Base-by-base conservation (phyloP, 106 monocot species). In the Chionographis japonica region DNA sequence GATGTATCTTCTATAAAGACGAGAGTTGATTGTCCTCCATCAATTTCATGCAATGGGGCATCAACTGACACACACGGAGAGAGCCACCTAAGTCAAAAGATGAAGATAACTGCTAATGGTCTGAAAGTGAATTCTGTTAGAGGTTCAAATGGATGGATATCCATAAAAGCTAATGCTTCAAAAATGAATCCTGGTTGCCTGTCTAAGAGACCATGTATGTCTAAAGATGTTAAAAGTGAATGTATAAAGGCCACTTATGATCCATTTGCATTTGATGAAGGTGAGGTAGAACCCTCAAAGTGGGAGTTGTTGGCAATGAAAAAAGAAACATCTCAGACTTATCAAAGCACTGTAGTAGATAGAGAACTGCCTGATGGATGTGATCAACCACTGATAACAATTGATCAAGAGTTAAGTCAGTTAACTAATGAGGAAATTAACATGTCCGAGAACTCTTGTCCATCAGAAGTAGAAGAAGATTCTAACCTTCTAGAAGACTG, bases 251-350 rank as follows among this genome's bases (percentile, higher is more conserved):
- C 70, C 52, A 37, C 27, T 17, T 73, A 27, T 74, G 92, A 93
- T 72, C 92, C 92, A 36, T 93, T 88, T 84, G 91, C 83, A 58
- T 95, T 95, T 82, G 88, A 91, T 79, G 93, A 86, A 75, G 85
- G 79, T 50, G 81, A 91, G 8, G 67, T 75, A 54, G 68, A 74
- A 61, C 86, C 88, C 16, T 86, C 91, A 69, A 93, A 93, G 67
- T 88, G 91, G 91, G 95, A 88, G 52, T 61, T 67, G 63, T 58
- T 78, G 54, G 68, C 77, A 74, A 75, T 49, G 61, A 92, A 78
- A 62, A 81, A 81, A 39, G 85, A 82, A 56, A 16, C 59, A 66
- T 15, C 57, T 54, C 66, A 75, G 51, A 76, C 59, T 36, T 55
- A 40, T 68, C 59, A 17, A 61, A 75, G 57, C 18, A 58, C 43